Evolutionary conservation across 2,329 filamentous ascomycete genomes (phyloP), one percentile per base, ranked within the genome.

Genomic region (Sporothrix humicola): DNA sequence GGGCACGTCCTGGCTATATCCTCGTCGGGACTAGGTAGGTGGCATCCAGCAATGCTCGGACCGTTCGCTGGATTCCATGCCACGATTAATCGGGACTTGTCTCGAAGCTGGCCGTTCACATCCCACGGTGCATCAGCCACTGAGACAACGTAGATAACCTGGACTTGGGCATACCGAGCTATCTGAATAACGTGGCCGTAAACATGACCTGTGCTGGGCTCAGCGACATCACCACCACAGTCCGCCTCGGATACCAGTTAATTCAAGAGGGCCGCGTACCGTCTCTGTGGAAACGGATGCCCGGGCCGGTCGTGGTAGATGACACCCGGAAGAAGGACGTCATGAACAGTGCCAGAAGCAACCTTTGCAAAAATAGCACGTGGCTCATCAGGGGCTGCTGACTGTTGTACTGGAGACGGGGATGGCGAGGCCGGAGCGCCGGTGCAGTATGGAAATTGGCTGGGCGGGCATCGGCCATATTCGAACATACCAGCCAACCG

Each of bases 81-180:
- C 13, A 42, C 46, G 37, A n/a, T 42, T 10, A 65, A 9, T 37
- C 37, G 61, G n/a, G 37, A 3, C n/a, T 65, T 31, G 2, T 42
- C 58, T 15, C 42, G 26, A 61, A 42, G 17, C 13, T 7, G 13
- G 13, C 15, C 5, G 58, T 61, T 61, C 15, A 42, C 58, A 15
- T 61, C 31, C 31, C 58, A 42, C 15, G 17, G 26, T 13, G 58
- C 31, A 61, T 61, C 58, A 12, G 58, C 31, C 15, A 61, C 58
- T 2, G 58, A 61, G 58, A 61, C 31, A 31, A 42, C 58, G 31
- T 61, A 61, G 17, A 61, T 23, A n/a, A 61, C 58, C 31, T 61
- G 58, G 13, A 61, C 58, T 2, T 61, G 26, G 13, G 58, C 37
- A 31, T 42, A 61, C 26, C 58, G 58, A 31, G 58, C 58, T 31